Base-by-base conservation (phyloP, 345 rosid species). In the Isatis tinctoria region DNA sequence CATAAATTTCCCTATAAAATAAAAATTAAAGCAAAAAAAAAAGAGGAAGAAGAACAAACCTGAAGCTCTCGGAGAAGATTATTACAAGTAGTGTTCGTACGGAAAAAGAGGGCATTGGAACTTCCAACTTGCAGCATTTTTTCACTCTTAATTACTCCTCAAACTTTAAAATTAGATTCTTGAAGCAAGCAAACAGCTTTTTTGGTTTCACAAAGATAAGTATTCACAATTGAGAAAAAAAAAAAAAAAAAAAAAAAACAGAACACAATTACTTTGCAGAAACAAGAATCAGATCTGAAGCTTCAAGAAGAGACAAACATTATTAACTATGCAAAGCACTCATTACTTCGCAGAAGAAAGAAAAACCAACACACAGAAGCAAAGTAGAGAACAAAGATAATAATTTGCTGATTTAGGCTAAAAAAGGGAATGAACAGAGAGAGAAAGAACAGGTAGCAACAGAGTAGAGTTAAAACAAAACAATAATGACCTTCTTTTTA, bases 31-130 rank as follows among this genome's bases (percentile, higher is more conserved):
- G 7, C 40, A 9, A 22, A 26, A 7, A 45, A 36, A 65, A 57
- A 36, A 32, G 52, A 67, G 11, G 67, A 58, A 43, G 76, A 70
- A 70, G 65, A 77, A 72, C 78, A 74, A 77, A 94, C 98, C 98
- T 94, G 88, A 76, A 94, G 98, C 84, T 94, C 97, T 77, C 80
- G 80, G 74, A 94, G 93, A 70, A 94, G 82, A 79, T 86, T 84
- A 82, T 82, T 84, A 83, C 92, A 89, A 70, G 67, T 84, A 77
- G 83, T 79, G 86, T 85, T 89, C n/a, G 90, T 67, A 57, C 85
- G 88, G 72, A 78, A 61, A 54, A 90, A 80, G 67, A 81, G 62
- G 3, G 82, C 30, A 24, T 73, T 74, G 41, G 89, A 87, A 66
- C 87, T 85, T 73, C 88, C 95, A 73, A 83, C 83, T 56, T 91